phyloP scores from a whole-genome alignment of 2,329 filamentous ascomycete species.

The Cercospora sojina region DNA sequence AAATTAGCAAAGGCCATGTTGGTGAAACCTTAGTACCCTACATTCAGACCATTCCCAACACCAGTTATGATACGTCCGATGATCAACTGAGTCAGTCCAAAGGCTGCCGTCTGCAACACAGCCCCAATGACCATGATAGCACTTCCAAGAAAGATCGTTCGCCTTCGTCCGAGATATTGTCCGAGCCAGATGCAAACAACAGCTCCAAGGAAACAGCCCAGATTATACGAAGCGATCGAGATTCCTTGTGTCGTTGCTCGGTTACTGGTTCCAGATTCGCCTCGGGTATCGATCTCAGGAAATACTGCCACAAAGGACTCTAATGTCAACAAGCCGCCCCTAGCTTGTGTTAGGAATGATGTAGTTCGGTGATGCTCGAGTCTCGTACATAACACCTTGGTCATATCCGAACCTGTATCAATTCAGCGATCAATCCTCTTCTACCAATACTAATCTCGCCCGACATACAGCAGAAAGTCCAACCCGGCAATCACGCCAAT shows the following conservation, averaged over 20 bases:
- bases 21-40: conserved; percentile 30
- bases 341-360: background rate
- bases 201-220: conserved; percentile 53
- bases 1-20: background rate
- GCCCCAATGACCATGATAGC: conserved; percentile 52
- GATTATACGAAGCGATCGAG: conserved; percentile 33
- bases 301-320: conserved; percentile 45
- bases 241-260: conserved; percentile 23
- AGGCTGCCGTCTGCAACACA: conserved; percentile 49
- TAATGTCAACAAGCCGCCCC: conserved; percentile 46
- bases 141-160: conserved; percentile 52
- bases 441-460: background rate
- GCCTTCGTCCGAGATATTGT: conserved; percentile 52
- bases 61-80: conserved; percentile 54
- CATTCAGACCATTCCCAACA: conserved; percentile 54
- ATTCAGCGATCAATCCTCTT: background rate
- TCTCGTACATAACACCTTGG: conserved; percentile 40
- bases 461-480: conserved; percentile 34
- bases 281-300: conserved; percentile 40
- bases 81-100: conserved; percentile 46
- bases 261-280: conserved; percentile 15
- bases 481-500: conserved; percentile 47
- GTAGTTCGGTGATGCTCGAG: background rate
- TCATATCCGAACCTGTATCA: conserved; percentile 15
- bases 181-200: conserved; percentile 52